Evolutionary conservation across 495 filamentous ascomycete genomes (phyloP).

Genomic region (Neohortaea acidophila): DNA sequence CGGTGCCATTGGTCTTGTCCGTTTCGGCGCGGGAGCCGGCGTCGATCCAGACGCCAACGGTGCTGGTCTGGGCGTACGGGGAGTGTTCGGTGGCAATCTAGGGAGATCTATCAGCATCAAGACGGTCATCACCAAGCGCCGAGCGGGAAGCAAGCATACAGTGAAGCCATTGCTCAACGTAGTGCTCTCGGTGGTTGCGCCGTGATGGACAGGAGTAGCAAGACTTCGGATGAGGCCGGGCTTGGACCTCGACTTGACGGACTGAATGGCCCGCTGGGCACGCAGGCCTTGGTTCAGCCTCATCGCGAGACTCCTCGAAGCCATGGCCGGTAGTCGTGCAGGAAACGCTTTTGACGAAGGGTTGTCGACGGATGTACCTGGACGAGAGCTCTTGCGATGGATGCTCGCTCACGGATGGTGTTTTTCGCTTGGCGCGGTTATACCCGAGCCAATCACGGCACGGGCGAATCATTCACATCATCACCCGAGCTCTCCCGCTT

Average conservation of each 20-base stretch:
- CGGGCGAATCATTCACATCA: too few relatives aligned
- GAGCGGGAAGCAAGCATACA: constrained; percentile 38
- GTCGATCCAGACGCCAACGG: constrained; percentile 98
- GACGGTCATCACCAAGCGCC: constrained; percentile 28
- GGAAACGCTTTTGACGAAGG: too few relatives aligned
- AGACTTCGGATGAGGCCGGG: constrained; percentile 54
- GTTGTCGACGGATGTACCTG: too few relatives aligned
- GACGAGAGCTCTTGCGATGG: too few relatives aligned
- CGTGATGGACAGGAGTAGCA: constrained; percentile 58
- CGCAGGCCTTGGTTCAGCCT: constrained; percentile 77
- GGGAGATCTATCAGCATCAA: constrained; percentile 38
- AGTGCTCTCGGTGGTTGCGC: constrained; percentile 76
- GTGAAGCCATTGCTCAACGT: constrained; percentile 95
- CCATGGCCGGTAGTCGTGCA: constrained; percentile 65
- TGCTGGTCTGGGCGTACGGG: constrained; percentile 95
- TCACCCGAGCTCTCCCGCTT: too few relatives aligned
- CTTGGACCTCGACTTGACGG: constrained; percentile 35
- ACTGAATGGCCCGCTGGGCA: constrained; percentile 58
- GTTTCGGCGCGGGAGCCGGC: constrained; percentile 97
- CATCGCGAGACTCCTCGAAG: constrained; percentile 81
- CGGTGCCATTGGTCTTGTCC: constrained; percentile 94
- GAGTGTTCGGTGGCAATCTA: constrained; percentile 97
- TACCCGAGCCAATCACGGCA: too few relatives aligned
- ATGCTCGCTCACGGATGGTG: too few relatives aligned
- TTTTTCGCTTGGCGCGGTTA: too few relatives aligned